Evolutionary conservation across 495 filamentous ascomycete species (phyloP).

Genomic region (Usnea hakonensis): DNA sequence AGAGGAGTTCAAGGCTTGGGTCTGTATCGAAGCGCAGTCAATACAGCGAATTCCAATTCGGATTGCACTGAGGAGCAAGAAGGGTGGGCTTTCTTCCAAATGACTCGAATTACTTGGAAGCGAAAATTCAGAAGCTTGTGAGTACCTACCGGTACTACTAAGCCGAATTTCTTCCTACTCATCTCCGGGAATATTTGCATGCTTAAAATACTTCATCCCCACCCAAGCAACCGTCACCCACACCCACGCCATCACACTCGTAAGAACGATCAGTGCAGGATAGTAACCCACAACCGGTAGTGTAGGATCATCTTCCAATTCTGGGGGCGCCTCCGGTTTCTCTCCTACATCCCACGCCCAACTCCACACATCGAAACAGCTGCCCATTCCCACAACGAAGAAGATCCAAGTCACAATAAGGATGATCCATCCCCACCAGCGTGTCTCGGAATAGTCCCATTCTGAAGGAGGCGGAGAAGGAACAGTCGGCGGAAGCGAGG

Average conservation of each 20-base stretch:
- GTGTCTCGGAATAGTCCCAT: slow-evolving; percentile 87
- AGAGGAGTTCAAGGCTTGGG: background rate
- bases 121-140: background rate
- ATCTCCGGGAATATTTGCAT: slow-evolving; percentile 74
- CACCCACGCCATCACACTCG: slow-evolving; percentile 94
- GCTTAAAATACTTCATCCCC: slow-evolving; percentile 98
- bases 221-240: slow-evolving; percentile 97
- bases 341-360: slow-evolving; percentile 99
- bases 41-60: background rate
- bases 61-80: background rate
- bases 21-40: background rate
- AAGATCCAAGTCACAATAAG: slow-evolving; percentile 85
- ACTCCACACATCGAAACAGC: slow-evolving; percentile 93
- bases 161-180: slow-evolving; percentile 34
- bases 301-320: slow-evolving; percentile 86
- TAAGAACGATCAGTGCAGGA: slow-evolving; percentile 85
- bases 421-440: slow-evolving; percentile 95
- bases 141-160: background rate
- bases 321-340: slow-evolving; percentile 86
- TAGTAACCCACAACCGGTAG: slow-evolving; percentile 96
- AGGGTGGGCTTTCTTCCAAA: background rate
- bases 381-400: slow-evolving; percentile 92
- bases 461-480: slow-evolving; percentile 41
- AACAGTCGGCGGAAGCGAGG: slow-evolving; percentile 22
- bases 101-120: background rate